Evolutionary conservation across 1,284 basidiomycete genomes (phyloP), one percentile per base, ranked within the genome.

Genomic region (Cryptococcus sp.): DNA sequence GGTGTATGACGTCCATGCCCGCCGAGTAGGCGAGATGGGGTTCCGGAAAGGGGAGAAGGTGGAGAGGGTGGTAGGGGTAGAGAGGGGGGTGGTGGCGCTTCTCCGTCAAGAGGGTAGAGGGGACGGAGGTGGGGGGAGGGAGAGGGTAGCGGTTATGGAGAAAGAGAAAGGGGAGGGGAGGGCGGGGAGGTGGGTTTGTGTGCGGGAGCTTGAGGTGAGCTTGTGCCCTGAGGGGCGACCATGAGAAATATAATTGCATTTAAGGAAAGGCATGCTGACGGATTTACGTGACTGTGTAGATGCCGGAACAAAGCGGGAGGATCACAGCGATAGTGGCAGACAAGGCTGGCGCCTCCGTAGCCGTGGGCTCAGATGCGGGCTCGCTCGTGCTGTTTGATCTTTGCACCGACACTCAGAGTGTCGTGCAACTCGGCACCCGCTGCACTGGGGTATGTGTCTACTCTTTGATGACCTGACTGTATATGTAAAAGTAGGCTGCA

Each of bases 131-230:
- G 38, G 42, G 21, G 51, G 23, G 8, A 36, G 18, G 21, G 16
- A 28, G 15, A 40, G 20, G 18, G 21, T 56, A 28, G 42, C n/a
- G 33, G 45, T 52, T 11, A 56, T 52, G 55, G 45, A 45, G 46
- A 56, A 56, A 20, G 13, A 21, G 9, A 50, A 44, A 8, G 37
- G 49, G 11, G 52, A 47, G 38, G 50, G 55, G 55, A 47, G 24
- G 15, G 18, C 24, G 37, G 47, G 15, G 36, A 48, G 38, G 55
- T 56, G 20, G 35, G 54, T 50, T 45, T 33, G 4, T 2, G 13
- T 13, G 12, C 21, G 35, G 9, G 8, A 9, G 37, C 23, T 16
- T 46, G 33, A 20, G 24, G 24, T 36, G 20, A 18, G 46, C 23
- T 42, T n/a, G n/a, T n/a, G n/a, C n/a, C n/a, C n/a, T n/a, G n/a